Evolutionary conservation across 805 yeast genomes (phyloP), one percentile per base, ranked within the genome.

Genomic region (Yamadazyma scolyti): DNA sequence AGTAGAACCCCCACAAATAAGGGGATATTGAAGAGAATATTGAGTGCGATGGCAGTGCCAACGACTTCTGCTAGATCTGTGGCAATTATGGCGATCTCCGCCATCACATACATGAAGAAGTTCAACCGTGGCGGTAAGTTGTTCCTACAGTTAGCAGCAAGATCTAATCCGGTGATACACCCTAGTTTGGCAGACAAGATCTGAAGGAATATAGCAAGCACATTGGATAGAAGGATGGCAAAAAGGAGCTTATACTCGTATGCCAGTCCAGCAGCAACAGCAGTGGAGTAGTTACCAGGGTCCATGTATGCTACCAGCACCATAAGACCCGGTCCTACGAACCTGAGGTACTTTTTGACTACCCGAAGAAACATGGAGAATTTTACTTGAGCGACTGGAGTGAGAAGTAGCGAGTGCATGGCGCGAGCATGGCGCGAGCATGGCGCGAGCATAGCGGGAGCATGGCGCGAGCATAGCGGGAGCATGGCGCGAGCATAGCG

Each of bases 41-140:
- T 79, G 30, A 88, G 65, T 0, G 95, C 77, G 28, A 88, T 84
- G 8, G 96, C 96, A 3, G 95, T 82, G 2, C 97, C 97, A 6
- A 88, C 90, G 8, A 88, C 96, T 55, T 88, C 97, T 1, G 96
- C 96, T 46, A 88, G 61, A 53, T 88, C 97, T 0, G 97, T 88
- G 7, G 95, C 95, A 20, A 88, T 80, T 39, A 88, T 88, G 2
- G 96, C 95, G 15, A 85, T 46, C 47, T 88, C 96, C 0, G 96
- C 87, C 44, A 83, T 69, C 2, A 74, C 51, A 51, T 87, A 88
- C 4, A 87, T 60, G 3, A 69, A 41, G 23, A 75, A 42, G 47
- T 85, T 84, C 46, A 83, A 53, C 76, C 82, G 76, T 16, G 56
- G 55, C 0, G 94, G 88, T 18, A 88, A 64, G 48, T 81, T 77